Conservation (phyloP, 2,329 filamentous ascomycete genomes). For the Penicillium thymicola region DNA sequence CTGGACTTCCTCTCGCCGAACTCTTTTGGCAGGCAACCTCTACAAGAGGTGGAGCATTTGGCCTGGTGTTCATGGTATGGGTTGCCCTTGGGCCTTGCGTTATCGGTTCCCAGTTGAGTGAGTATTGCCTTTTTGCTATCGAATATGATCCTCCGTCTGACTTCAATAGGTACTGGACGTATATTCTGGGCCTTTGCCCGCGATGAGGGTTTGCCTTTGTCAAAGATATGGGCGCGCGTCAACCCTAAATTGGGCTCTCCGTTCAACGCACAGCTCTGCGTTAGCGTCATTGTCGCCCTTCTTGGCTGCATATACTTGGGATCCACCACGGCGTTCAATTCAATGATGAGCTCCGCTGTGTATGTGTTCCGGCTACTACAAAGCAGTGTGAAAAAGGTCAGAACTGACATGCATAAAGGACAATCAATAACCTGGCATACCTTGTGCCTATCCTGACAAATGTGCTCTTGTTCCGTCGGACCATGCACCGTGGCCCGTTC, state of each 20-base stretch:
- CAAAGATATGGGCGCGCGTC: conserved; percentile 42
- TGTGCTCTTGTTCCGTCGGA: conserved; percentile 43
- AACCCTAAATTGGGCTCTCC: conserved; percentile 43
- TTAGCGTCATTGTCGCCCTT: conserved; percentile 50
- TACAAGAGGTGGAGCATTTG: conserved; percentile 50
- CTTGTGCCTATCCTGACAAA: conserved; percentile 48
- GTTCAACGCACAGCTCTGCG: conserved; percentile 55
- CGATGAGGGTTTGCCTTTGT: conserved; percentile 46
- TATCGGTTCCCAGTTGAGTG: conserved; percentile 34
- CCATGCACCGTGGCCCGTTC: conserved; percentile 47
- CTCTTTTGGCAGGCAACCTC: conserved; percentile 60
- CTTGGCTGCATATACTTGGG: conserved; percentile 65
- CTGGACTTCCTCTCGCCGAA: conserved; percentile 61
- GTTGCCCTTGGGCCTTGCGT: conserved; percentile 34
- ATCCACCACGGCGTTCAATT: conserved; percentile 64
- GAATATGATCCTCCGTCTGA: neutral
- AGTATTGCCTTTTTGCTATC: conserved; percentile 35
- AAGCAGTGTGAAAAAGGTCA: neutral
- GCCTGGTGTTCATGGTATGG: conserved; percentile 46
- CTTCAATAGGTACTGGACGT: conserved; percentile 45
- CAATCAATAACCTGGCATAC: conserved; percentile 48
- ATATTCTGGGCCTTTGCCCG: conserved; percentile 60
- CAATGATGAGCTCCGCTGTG: conserved; percentile 37
- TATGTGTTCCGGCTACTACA: neutral
- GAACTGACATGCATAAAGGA: conserved; percentile 26